phyloP scores from a whole-genome alignment of 2,329 filamentous ascomycete genomes.

The Botrytis porri region DNA sequence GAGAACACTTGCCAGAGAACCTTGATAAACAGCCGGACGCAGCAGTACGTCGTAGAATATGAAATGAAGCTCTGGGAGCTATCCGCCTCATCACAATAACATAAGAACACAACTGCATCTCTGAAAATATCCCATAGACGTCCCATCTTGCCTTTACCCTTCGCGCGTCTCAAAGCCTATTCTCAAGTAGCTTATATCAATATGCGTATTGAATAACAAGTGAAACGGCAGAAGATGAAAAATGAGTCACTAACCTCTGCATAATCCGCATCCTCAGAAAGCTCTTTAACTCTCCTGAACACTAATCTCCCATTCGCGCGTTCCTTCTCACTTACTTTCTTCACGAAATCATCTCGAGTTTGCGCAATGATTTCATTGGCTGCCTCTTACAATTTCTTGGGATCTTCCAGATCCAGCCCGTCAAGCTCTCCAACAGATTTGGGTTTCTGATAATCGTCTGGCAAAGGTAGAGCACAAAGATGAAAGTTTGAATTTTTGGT shows the following conservation, averaged over 20 bases:
- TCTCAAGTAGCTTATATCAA: not conserved
- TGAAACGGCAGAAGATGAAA: too few species aligned
- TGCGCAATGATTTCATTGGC: not conserved
- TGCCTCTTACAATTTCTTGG: not conserved
- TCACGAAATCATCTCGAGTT: not conserved
- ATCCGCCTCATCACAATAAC: not conserved
- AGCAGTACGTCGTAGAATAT: not conserved
- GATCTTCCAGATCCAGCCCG: not conserved
- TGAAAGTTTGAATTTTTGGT: not conserved
- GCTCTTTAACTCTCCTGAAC: not conserved
- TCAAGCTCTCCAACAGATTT: not conserved
- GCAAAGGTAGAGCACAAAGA: not conserved
- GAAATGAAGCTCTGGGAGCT: not conserved
- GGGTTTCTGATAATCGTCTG: too few species aligned
- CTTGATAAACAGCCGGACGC: fast-evolving
- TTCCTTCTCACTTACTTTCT: not conserved
- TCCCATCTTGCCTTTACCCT: not conserved
- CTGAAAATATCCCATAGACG: not conserved
- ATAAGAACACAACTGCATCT: not conserved
- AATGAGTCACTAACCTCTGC: not conserved
- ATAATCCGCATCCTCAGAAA: not conserved
- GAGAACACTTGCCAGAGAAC: not conserved
- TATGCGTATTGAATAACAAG: not conserved
- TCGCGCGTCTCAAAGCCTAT: not conserved
- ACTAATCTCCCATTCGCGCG: not conserved